A percentile compares a stretch with the other conserved stretches of the same genome.
Evolutionary conservation across 306 rosid species (phyloP).

Genomic region (Vigna nakashimae): DNA sequence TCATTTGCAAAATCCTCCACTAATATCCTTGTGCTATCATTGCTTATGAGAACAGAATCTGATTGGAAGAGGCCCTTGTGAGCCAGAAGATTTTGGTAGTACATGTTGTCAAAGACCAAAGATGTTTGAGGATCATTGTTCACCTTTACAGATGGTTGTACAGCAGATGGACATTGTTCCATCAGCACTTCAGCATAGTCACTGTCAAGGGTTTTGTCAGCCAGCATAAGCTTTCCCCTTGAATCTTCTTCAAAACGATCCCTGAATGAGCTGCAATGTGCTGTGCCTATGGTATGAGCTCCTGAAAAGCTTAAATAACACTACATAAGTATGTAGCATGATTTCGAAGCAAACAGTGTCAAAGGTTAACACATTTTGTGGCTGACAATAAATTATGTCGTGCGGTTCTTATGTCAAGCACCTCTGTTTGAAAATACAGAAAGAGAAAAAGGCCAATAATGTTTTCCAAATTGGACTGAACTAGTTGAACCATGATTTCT

Average conservation of each 20-base stretch:
- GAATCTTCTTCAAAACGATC: conserved; percentile 66
- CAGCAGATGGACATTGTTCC: conserved; percentile 57
- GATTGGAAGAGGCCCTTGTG: conserved; percentile 76
- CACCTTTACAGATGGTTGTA: conserved; percentile 58
- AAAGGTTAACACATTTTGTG: too few relatives aligned
- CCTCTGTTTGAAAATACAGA: too few relatives aligned
- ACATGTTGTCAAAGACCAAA: conserved; percentile 72
- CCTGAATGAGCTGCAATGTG: conserved; percentile 81
- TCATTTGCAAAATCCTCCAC: conserved; percentile 69
- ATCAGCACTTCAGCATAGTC: conserved; percentile 70
- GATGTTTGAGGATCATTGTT: conserved; percentile 76
- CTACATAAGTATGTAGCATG: conserved; percentile 7
- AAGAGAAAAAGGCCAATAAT: too few relatives aligned
- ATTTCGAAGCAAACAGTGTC: not conserved
- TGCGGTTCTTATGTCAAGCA: too few relatives aligned
- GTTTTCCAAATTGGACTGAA: too few relatives aligned
- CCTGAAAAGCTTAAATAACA: conserved; percentile 53
- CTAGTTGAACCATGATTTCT: too few relatives aligned
- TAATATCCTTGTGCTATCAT: conserved; percentile 54
- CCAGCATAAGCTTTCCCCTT: conserved; percentile 58
- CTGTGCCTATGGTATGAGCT: conserved; percentile 84
- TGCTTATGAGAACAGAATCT: conserved; percentile 65
- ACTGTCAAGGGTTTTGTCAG: conserved; percentile 66
- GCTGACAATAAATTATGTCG: too few relatives aligned
- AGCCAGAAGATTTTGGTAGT: conserved; percentile 63